Evolutionary conservation across 2,329 filamentous ascomycete species (phyloP).

Genomic region (Hyphodiscus sp.): DNA sequence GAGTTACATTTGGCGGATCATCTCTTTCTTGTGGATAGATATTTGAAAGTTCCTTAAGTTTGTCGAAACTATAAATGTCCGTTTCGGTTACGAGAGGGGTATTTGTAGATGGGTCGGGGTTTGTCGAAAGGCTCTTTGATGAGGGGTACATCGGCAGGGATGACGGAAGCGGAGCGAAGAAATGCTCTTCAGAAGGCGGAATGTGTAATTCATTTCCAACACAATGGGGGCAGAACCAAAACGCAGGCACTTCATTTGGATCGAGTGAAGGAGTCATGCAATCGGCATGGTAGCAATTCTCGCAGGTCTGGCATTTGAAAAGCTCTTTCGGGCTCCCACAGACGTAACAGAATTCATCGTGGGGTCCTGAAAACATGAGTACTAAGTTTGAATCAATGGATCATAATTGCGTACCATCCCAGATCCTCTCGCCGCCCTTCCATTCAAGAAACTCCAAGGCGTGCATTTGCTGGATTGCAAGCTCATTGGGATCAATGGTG

Average conservation of each 20-base stretch:
- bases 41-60: background rate
- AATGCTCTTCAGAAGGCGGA: conserved; percentile 4
- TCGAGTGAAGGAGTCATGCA: conserved; percentile 17
- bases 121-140: background rate
- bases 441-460: conserved; percentile 3
- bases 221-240: conserved; percentile 22
- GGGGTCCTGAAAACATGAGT: conserved; percentile 6
- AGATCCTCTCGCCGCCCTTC: conserved; percentile 8
- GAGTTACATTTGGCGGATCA: background rate
- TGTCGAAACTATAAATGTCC: background rate
- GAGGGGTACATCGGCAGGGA: background rate
- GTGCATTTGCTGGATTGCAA: conserved; percentile 1
- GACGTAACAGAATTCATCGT: conserved; percentile 18
- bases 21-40: background rate
- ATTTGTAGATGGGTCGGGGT: background rate
- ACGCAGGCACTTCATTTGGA: conserved; percentile 9
- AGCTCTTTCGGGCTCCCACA: conserved; percentile 15
- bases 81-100: background rate
- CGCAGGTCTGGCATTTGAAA: conserved; percentile 17
- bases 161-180: background rate
- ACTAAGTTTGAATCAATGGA: background rate
- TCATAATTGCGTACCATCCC: conserved; percentile 1
- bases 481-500: background rate
- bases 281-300: conserved; percentile 13
- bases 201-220: conserved; percentile 13